These are phyloP conservation scores for Penicillium sp. DNA, from an alignment of 2,329 filamentous ascomycete species.

Conservation along the genomic window DNA sequence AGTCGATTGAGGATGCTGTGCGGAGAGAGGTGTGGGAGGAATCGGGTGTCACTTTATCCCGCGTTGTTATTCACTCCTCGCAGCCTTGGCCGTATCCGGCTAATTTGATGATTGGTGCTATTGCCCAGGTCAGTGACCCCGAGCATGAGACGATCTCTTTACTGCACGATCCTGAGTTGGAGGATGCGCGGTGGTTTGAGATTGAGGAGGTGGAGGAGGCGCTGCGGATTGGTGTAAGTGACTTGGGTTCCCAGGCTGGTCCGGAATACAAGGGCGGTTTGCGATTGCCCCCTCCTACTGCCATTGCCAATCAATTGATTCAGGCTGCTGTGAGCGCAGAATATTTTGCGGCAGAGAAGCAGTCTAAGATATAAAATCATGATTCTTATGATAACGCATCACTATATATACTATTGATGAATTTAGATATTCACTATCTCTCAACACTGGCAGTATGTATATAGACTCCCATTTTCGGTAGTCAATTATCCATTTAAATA, in stretches of 20 bases:
- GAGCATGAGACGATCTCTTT: conserved; percentile 78
- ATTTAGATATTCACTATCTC: neutral
- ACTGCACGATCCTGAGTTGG: conserved; percentile 85
- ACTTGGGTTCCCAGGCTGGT: conserved; percentile 63
- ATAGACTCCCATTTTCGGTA: neutral
- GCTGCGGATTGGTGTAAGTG: conserved; percentile 64
- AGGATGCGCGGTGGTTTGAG: conserved; percentile 84
- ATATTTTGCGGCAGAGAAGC: conserved; percentile 62
- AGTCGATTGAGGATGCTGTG: conserved; percentile 82
- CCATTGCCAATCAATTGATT: conserved; percentile 90
- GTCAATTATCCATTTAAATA: neutral
- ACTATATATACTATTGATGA: neutral
- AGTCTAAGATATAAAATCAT: conserved; percentile 43
- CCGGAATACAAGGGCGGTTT: conserved; percentile 71
- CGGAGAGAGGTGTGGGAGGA: conserved; percentile 85
- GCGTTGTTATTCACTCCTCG: conserved; percentile 77
- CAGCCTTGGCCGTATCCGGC: conserved; percentile 88
- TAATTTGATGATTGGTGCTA: conserved; percentile 81
- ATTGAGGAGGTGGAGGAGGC: conserved; percentile 79
- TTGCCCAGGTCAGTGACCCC: conserved; percentile 76
- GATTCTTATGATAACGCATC: neutral
- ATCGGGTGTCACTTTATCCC: conserved; percentile 70
- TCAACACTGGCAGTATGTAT: neutral
- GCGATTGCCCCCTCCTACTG: conserved; percentile 78
- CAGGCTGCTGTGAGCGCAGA: conserved; percentile 70